Evolutionary conservation across 345 rosid species (phyloP).

Genomic region (Gossypium mustelinum): DNA sequence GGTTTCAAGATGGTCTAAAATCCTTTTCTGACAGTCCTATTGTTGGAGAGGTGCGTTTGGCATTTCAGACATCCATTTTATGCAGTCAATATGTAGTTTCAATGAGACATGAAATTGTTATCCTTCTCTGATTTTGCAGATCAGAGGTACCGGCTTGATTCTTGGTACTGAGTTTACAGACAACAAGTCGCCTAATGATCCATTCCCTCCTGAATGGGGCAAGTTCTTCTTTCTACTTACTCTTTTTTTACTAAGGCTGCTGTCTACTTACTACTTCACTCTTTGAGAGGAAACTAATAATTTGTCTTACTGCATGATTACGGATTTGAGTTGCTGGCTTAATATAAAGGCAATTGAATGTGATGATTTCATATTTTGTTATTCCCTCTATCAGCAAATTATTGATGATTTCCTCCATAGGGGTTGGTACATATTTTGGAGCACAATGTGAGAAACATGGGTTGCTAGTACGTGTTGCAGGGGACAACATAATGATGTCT

Average conservation of each 20-base stretch:
- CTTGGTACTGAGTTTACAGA: conserved; percentile 81
- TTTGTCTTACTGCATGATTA: neutral
- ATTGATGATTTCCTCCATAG: conserved; percentile 31
- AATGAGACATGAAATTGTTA: conserved; percentile 1
- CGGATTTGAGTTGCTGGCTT: neutral
- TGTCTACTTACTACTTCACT: neutral
- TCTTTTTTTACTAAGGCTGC: neutral
- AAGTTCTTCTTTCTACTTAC: conserved; percentile 23
- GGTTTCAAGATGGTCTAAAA: conserved; percentile 85
- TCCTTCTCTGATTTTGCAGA: conserved; percentile 41
- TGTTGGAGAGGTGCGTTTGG: conserved; percentile 67
- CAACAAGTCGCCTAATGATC: conserved; percentile 86
- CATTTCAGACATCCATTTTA: neutral
- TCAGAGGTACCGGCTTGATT: conserved; percentile 88
- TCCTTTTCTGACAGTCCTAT: conserved; percentile 79
- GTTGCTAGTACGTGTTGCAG: conserved; percentile 83
- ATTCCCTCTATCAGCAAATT: neutral
- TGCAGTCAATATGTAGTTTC: neutral
- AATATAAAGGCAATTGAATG: neutral
- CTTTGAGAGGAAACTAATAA: neutral
- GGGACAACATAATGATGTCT: conserved; percentile 89
- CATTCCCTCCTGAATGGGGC: conserved; percentile 97
- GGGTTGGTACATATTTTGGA: conserved; percentile 83
- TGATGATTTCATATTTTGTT: neutral
- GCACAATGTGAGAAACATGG: conserved; percentile 77